Evolutionary conservation across 2,329 filamentous ascomycete genomes (phyloP), one percentile per base, ranked within the genome.

Genomic region (Didymella sp.): DNA sequence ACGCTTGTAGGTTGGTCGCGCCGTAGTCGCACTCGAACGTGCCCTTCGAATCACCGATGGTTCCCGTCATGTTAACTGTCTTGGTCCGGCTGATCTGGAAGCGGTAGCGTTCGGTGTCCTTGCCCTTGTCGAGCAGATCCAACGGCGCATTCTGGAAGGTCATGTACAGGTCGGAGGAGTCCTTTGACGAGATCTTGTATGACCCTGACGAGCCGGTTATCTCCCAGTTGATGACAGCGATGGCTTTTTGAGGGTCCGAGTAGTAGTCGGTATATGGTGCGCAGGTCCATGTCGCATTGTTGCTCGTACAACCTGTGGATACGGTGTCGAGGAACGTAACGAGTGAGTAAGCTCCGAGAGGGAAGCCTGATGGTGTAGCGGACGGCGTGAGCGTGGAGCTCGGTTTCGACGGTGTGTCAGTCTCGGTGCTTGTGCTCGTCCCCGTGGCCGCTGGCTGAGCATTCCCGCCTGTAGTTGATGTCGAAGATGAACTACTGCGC

Each of bases 261-360:
- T 76, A 73, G 73, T 84, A 87, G 27, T 79, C 79, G 2, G 74
- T 76, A 66, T 82, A 84, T 1, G 87, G 86, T 58, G 82, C 84
- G 77, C 88, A 90, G 51, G 79, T 78, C 85, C 87, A 90, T 1
- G 85, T 85, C 4, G 79, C 74, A 0, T 82, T 62, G 62, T 85
- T 82, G 13, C 83, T 80, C 0, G 85, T 87, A 73, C 88, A 90
- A 45, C 79, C 79, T 6, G 84, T 82, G 15, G 76, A 74, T 2
- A 82, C 75, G 5, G 78, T 82, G 46, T 80, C 77, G 35, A 90
- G 82, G 56, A 82, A 83, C 21, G 86, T 85, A 6, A 82, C 78
- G 63, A 90, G 79, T 33, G 83, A 79, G 72, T 85, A 90, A n/a
- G 83, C 81, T 6, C 88, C 88, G 1, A 82, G 76, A 1, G 88